These are phyloP conservation scores for Secale cereale DNA, from an alignment of 176 grass and related monocot species.

Conservation along the genomic window DNA sequence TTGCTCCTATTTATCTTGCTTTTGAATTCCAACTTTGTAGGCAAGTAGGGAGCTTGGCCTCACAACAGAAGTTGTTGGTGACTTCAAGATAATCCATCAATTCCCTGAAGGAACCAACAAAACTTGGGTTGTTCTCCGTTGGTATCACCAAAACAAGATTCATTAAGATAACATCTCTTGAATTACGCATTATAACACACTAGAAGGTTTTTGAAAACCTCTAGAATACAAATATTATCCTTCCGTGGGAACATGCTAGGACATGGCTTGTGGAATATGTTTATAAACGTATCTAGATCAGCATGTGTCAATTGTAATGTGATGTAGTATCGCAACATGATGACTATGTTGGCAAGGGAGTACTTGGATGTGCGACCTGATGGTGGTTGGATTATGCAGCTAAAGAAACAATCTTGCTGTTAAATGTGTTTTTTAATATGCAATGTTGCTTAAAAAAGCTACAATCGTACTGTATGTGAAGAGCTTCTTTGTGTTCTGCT, in stretches of 20 bases:
- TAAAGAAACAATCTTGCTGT: slow-evolving; percentile 34
- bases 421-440: slow-evolving; percentile 12
- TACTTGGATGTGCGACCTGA: slow-evolving; percentile 85
- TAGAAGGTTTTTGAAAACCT: too few species aligned
- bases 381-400: slow-evolving; percentile 82
- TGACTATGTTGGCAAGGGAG: slow-evolving; percentile 88
- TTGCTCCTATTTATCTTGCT: too few species aligned
- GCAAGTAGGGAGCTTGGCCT: too few species aligned
- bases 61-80: too few species aligned
- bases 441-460: slow-evolving; percentile 80
- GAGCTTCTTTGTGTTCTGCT: slow-evolving; percentile 75
- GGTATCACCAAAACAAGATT: too few species aligned
- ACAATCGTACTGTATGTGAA: slow-evolving; percentile 82
- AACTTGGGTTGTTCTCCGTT: too few species aligned
- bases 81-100: too few species aligned
- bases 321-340: slow-evolving; percentile 84
- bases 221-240: too few species aligned
- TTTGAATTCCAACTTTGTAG: too few species aligned
- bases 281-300: not conserved
- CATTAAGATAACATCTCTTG: too few species aligned
- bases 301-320: slow-evolving; percentile 23
- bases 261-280: slow-evolving; percentile 7
- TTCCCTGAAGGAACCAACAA: too few species aligned
- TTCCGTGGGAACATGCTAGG: slow-evolving; percentile 73
- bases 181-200: too few species aligned